Base-by-base conservation (phyloP, 2,329 filamentous ascomycete genomes). In the Pestalotiopsis sp. region DNA sequence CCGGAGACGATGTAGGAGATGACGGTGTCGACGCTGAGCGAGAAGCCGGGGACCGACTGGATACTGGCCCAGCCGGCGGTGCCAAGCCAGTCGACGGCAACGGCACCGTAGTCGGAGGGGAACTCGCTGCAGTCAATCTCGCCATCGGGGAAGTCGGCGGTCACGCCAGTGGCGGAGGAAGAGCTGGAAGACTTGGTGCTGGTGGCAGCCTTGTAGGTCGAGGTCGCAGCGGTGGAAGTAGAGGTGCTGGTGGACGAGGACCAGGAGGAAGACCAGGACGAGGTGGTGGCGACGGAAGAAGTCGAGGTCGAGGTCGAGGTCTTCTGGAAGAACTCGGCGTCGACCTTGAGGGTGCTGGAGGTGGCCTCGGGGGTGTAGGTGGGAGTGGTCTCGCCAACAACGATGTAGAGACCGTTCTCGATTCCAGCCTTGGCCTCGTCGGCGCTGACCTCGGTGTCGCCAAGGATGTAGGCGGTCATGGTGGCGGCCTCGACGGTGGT, bases 61-160 rank as follows among this genome's bases (percentile, higher is more conserved):
- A 98, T 85, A 76, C 94, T 93, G 71, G 88, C 89, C 91, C 90
- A 99, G 71, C 94, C 94, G 69, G 84, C 86, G 7, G 93, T 82
- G 20, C 86, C 84, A 30, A 94, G 85, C 84, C 91, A 95, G 66
- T 85, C 77, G 38, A 96, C 82, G 62, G 88, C 66, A 59, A 97
- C 76, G 1, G 94, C 92, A 73, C 96, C 96, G 75, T 97, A 98
- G 0, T 88, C 83, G 3, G 89, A 89, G 17, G 94, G 94, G 83
- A 98, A 97, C 1, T 84, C 76, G 70, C 79, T 81, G 82, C 96
- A 98, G 71, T 85, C 80, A 66, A 97, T 75, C 73, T 89, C 80
- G 68, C 93, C 93, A 78, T 91, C 91, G 13, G 92, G 92, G 85
- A 98, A 98, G 7, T 89, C 82, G 17, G 82, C 81, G 71, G 89